Conservation (phyloP, 352 stramenopile genomes). For the Blastocystis sp. region DNA sequence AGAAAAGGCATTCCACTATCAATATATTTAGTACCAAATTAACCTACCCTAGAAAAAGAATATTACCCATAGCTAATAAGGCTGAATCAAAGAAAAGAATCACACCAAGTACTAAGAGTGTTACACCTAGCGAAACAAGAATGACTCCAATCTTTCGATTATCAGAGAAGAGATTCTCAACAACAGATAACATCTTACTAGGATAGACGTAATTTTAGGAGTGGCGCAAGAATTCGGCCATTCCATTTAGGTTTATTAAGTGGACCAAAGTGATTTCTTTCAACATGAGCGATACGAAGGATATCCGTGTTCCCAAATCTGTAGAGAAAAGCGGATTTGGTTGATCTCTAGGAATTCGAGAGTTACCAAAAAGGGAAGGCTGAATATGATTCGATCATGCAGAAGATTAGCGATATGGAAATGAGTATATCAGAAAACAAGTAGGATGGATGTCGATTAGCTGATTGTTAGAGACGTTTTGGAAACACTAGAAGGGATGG, state of each 20-base stretch:
- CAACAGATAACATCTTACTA: conserved; percentile 1
- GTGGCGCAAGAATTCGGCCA: neutral
- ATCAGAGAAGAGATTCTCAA: conserved; percentile 44
- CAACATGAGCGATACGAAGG: conserved; percentile 9
- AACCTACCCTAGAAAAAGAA: conserved; percentile 38
- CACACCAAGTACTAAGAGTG: conserved; percentile 24
- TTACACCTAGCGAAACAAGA: conserved; percentile 18
- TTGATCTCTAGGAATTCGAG: conserved; percentile 30
- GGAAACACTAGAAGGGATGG: conserved; percentile 51
- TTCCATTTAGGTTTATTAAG: too few species aligned
- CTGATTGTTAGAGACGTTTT: conserved; percentile 9
- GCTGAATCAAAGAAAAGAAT: conserved; percentile 52
- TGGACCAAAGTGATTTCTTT: neutral
- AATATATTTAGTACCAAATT: too few species aligned
- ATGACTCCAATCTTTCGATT: conserved; percentile 60
- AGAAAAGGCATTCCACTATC: conserved; percentile 58
- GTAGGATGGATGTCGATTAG: neutral
- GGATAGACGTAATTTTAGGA: neutral
- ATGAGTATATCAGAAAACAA: conserved; percentile 54
- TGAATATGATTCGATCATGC: conserved; percentile 1
- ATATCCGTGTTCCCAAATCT: conserved; percentile 12
- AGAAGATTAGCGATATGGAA: conserved; percentile 59
- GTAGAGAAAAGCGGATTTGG: neutral
- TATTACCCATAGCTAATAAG: conserved; percentile 59
- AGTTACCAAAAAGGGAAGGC: conserved; percentile 38